Percentiles rank a stretch among this genome's conserved stretches.
These are phyloP conservation scores for Aspergillus ochraceoroseus DNA, from an alignment of 2,329 filamentous ascomycete genomes.

Conservation along the genomic window DNA sequence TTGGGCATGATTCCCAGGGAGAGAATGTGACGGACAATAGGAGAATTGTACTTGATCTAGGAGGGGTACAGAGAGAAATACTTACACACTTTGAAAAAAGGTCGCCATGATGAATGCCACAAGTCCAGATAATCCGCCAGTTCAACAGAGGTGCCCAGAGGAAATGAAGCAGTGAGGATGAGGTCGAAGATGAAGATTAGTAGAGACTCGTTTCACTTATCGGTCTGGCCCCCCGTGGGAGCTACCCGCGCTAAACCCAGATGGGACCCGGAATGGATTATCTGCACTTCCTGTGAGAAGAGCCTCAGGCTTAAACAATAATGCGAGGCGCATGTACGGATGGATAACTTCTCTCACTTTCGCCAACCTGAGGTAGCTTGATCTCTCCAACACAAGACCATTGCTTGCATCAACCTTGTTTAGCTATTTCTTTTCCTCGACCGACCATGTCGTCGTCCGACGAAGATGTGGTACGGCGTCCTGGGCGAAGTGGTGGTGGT, in stretches of 20 bases:
- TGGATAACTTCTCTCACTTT: no score
- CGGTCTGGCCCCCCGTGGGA: slow-evolving; percentile 23
- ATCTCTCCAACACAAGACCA: no score
- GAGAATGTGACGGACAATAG: slow-evolving; percentile 19
- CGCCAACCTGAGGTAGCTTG: no score
- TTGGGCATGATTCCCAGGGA: slow-evolving; percentile 13
- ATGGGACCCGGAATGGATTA: slow-evolving; percentile 26
- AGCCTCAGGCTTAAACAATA: slow-evolving; percentile 11
- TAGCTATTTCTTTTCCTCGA: not conserved
- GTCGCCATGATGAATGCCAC: slow-evolving; percentile 41
- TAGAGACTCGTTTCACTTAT: slow-evolving; percentile 14
- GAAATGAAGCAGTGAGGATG: slow-evolving; percentile 5
- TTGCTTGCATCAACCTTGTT: not conserved
- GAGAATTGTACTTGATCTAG: slow-evolving; percentile 17
- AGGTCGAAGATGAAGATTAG: slow-evolving; percentile 2
- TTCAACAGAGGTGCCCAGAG: slow-evolving; percentile 8
- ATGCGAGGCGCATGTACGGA: not conserved
- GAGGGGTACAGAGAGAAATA: slow-evolving; percentile 17
- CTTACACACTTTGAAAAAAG: slow-evolving; percentile 50
- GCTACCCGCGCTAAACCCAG: slow-evolving; percentile 21
- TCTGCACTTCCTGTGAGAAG: slow-evolving; percentile 15
- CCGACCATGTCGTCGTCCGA: slow-evolving; percentile 37
- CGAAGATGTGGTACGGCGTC: slow-evolving; percentile 36
- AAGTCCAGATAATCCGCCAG: not conserved
- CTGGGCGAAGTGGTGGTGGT: slow-evolving; percentile 28